Base-by-base conservation (phyloP, 192 early-diverging fungal genomes). In the Coemansia sp. region DNA sequence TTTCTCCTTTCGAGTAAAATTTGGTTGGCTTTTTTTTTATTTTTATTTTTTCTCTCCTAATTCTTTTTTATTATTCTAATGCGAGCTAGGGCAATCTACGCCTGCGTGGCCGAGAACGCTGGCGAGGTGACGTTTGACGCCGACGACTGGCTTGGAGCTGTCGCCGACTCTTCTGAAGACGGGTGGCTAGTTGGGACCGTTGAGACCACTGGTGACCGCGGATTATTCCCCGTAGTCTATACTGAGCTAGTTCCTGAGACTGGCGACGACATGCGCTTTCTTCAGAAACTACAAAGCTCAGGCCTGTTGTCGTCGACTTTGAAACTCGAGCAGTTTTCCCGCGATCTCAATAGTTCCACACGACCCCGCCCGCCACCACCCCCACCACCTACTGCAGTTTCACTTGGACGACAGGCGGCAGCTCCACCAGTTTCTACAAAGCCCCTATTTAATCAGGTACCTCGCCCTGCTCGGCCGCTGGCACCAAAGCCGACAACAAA, bases 111-210 rank as follows among this genome's bases (percentile, higher is more conserved):
- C 10, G 81, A 84, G 22, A 76, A 76, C 74, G 16, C 70, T 16
- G 77, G 81, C 49, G 81, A 84, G 47, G 68, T 84, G 18, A 73
- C 81, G 10, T 84, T 84, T 68, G 68, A 78, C 9, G 77, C 64
- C 18, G 40, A 40, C 15, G 71, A 76, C 55, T 46, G 44, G 13
- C 66, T 84, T 13, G 51, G 43, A 10, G 27, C 63, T 67, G 51
- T 84, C 16, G 12, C 22, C 12, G 62, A 68, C 47, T 76, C 77
- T 4, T 8, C 63, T 40, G 81, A 84, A 18, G 68, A 76, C 65
- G 81, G 81, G 3, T 84, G 81, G 81, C 61, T 84, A 1, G 44
- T 43, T 1, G 81, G 77, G 67, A 79, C 69, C 1, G 77, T 79
- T 36, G 27, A 68, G 34, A 42, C 62, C 49, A 79, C 81, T 6